Evolutionary conservation across 129 eudicot species (phyloP).

Genomic region (Saposhnikovia divaricata): DNA sequence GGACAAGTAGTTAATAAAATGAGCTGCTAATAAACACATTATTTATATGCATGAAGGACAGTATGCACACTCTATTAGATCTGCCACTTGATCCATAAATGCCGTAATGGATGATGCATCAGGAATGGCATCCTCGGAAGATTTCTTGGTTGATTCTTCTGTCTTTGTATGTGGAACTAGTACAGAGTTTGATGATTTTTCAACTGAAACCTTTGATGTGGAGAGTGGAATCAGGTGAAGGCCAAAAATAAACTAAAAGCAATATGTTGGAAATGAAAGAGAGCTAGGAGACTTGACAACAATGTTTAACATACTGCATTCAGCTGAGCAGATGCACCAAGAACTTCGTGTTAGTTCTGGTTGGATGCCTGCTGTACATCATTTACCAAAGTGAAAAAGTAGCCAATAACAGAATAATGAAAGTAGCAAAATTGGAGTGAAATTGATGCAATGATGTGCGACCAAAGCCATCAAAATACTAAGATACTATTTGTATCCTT

Average conservation of each 20-base stretch:
- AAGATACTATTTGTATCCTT: too few relatives aligned
- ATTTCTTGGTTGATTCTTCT: slow-evolving; percentile 23
- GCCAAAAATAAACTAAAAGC: slow-evolving; percentile 7
- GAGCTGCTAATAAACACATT: neutral
- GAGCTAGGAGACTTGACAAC: slow-evolving; percentile 9
- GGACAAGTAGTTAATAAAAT: neutral
- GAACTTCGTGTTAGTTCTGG: slow-evolving; percentile 33
- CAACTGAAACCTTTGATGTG: slow-evolving; percentile 33
- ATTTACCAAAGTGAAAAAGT: neutral
- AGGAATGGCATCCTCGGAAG: slow-evolving; percentile 28
- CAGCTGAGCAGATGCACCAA: slow-evolving; percentile 57
- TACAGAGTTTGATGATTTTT: slow-evolving; percentile 36
- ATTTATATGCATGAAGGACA: neutral
- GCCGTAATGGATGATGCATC: slow-evolving; percentile 58
- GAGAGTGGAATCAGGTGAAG: slow-evolving; percentile 17
- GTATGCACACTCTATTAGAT: slow-evolving; percentile 62
- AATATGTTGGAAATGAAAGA: neutral
- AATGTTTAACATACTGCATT: slow-evolving; percentile 35
- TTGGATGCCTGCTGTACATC: slow-evolving; percentile 33
- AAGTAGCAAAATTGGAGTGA: too few relatives aligned
- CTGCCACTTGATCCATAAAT: slow-evolving; percentile 75
- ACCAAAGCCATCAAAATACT: too few relatives aligned
- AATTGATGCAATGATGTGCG: too few relatives aligned
- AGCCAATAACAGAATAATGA: too few relatives aligned
- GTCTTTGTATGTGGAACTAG: slow-evolving; percentile 27